phyloP scores from a whole-genome alignment of 2,329 filamentous ascomycete genomes.

The Camptophora hylomeconis region DNA sequence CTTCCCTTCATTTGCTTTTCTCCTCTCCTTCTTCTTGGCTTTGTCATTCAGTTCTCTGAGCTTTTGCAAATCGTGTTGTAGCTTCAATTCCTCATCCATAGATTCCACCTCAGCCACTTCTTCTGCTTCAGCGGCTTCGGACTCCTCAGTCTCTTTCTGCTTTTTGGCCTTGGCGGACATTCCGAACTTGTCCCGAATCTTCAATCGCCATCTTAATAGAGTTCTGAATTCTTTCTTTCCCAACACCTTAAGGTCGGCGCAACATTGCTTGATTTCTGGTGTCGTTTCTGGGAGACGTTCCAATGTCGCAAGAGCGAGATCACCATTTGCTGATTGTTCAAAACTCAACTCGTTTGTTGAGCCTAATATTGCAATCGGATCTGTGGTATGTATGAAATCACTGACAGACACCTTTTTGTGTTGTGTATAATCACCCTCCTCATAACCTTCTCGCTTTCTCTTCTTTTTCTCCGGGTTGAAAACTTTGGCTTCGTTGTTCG shows the following conservation, averaged over 20 bases:
- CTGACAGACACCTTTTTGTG: slow-evolving; percentile 80
- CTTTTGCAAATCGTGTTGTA: slow-evolving; percentile 74
- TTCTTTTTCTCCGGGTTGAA: slow-evolving; percentile 98
- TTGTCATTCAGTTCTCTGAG: slow-evolving; percentile 67
- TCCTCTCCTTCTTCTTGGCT: slow-evolving; percentile 68
- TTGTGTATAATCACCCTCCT: slow-evolving; percentile 86
- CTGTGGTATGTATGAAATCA: slow-evolving; percentile 85
- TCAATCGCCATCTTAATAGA: slow-evolving; percentile 77
- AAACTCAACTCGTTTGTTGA: slow-evolving; percentile 75
- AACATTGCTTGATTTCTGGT: slow-evolving; percentile 64
- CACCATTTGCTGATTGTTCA: slow-evolving; percentile 62
- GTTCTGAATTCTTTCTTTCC: slow-evolving; percentile 91
- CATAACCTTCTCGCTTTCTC: slow-evolving; percentile 92
- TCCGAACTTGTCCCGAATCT: slow-evolving; percentile 80
- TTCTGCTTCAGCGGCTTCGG: slow-evolving; percentile 40
- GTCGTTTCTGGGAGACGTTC: slow-evolving; percentile 80
- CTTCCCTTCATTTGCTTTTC: slow-evolving; percentile 85
- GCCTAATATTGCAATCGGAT: slow-evolving; percentile 86
- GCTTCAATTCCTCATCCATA: slow-evolving; percentile 89
- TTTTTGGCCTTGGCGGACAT: slow-evolving; percentile 40
- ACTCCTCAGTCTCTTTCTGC: slow-evolving; percentile 21
- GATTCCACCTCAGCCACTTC: slow-evolving; percentile 72
- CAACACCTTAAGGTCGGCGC: slow-evolving; percentile 73
- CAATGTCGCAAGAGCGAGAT: slow-evolving; percentile 76
- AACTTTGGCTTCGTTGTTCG: slow-evolving; percentile 95